Evolutionary conservation across 2,329 filamentous ascomycete genomes (phyloP).

Genomic region (Fusarium sp.): DNA sequence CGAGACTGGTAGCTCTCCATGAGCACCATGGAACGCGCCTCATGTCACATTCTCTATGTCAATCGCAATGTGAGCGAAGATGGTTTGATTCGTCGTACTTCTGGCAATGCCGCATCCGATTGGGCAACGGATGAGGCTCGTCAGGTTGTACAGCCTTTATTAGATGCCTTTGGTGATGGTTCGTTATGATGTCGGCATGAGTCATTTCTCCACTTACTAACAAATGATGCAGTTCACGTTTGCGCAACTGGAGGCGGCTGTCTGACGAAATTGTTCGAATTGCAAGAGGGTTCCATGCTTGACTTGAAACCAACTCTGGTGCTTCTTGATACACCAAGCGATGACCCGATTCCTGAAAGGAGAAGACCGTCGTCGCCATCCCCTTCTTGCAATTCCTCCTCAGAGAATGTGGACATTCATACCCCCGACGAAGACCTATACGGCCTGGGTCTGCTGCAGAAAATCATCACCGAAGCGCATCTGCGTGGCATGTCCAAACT

Average conservation of each 20-base stretch:
- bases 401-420: constrained; percentile 54
- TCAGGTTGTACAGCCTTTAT: constrained; percentile 60
- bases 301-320: constrained; percentile 68
- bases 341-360: constrained; percentile 57
- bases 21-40: constrained; percentile 67
- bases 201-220: constrained; percentile 35
- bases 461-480: constrained; percentile 68
- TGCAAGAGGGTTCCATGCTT: constrained; percentile 63
- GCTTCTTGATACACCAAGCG: constrained; percentile 66
- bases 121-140: constrained; percentile 56
- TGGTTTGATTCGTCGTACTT: constrained; percentile 53
- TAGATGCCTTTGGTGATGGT: constrained; percentile 68
- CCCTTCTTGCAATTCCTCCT: constrained; percentile 53
- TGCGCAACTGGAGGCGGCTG: constrained; percentile 65
- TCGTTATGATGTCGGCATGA: constrained; percentile 10
- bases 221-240: constrained; percentile 59
- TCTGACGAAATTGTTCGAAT: constrained; percentile 62
- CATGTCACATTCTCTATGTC: constrained; percentile 70
- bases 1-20: constrained; percentile 68
- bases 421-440: constrained; percentile 63
- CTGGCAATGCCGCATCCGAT: constrained; percentile 39
- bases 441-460: constrained; percentile 65
- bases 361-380: constrained; percentile 56
- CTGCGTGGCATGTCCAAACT: constrained; percentile 66
- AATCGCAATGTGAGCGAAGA: constrained; percentile 64